Conservation (phyloP, 208 protist species). For the Leishmania braziliensis region DNA sequence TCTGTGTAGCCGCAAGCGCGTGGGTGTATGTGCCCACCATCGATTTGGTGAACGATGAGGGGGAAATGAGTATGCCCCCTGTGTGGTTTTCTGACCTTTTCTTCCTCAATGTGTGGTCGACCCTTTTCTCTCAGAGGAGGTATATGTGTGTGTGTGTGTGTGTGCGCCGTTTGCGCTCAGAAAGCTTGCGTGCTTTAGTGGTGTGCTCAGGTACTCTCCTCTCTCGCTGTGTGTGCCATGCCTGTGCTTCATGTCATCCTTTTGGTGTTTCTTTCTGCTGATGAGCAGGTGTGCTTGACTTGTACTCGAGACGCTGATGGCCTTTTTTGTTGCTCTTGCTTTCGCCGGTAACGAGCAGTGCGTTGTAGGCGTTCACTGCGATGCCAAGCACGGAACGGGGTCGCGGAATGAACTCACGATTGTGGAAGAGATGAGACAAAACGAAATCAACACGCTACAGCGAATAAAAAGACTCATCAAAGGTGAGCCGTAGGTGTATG, state of each 20-base stretch:
- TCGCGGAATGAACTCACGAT: not conserved
- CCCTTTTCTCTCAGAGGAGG: not conserved
- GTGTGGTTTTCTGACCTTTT: not conserved
- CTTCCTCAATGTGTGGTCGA: not conserved
- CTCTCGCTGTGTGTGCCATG: not conserved
- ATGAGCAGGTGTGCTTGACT: not conserved
- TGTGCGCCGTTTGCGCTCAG: not conserved
- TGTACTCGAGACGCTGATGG: not conserved
- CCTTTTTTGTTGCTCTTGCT: not conserved
- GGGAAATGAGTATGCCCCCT: not conserved
- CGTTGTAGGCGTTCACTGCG: not conserved
- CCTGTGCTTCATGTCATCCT: not conserved
- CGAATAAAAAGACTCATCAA: not conserved
- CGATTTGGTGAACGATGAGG: not conserved
- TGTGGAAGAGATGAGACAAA: not conserved
- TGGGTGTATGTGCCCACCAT: not conserved
- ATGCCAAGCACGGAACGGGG: not conserved
- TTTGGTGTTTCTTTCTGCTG: not conserved
- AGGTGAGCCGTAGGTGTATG: not conserved
- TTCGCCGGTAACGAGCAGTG: not conserved
- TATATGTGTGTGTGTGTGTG: not conserved
- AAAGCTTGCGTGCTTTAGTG: not conserved
- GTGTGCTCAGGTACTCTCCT: not conserved
- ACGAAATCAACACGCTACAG: not conserved
- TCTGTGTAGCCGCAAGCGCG: not conserved